These are phyloP conservation scores for Wickerhamiella shivajii DNA, from an alignment of 805 yeast species.

Conservation along the genomic window DNA sequence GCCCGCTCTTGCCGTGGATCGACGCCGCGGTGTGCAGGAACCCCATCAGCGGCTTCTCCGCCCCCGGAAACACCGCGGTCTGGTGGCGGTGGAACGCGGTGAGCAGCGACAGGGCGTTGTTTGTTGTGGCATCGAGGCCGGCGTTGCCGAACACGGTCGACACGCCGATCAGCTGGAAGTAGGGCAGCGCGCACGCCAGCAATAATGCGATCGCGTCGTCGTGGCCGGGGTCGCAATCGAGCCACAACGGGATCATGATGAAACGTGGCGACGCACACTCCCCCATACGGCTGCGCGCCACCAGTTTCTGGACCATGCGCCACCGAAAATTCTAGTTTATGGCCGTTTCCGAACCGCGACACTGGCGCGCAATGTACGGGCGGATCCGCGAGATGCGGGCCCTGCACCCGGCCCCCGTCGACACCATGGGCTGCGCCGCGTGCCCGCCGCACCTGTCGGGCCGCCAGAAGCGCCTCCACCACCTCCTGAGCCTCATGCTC, in stretches of 20 bases:
- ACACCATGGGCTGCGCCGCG: slow-evolving; percentile 80
- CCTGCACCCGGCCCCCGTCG: slow-evolving; percentile 67
- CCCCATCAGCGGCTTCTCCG: slow-evolving; percentile 39
- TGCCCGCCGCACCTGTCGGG: too few species aligned
- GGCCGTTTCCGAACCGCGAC: slow-evolving; percentile 19
- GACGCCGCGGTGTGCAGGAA: slow-evolving; percentile 40
- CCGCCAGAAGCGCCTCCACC: slow-evolving; percentile 54
- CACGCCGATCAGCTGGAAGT: slow-evolving; percentile 47
- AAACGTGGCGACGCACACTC: too few species aligned
- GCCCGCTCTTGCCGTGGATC: slow-evolving; percentile 61
- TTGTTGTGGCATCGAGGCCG: slow-evolving; percentile 46
- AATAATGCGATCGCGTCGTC: slow-evolving; percentile 73
- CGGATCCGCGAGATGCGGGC: slow-evolving; percentile 49
- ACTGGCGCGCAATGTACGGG: slow-evolving; percentile 20
- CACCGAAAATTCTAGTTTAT: too few species aligned
- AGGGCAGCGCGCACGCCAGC: slow-evolving; percentile 45
- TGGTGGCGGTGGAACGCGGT: slow-evolving; percentile 38
- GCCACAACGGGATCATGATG: slow-evolving; percentile 56
- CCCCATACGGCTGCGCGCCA: too few species aligned
- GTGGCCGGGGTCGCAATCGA: slow-evolving; percentile 88
- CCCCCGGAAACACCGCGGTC: slow-evolving; percentile 56
- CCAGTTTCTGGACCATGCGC: too few species aligned
- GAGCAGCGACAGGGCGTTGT: slow-evolving; percentile 50
- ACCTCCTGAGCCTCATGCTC: slow-evolving; percentile 67
- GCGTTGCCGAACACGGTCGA: slow-evolving; percentile 67